These are phyloP conservation scores for Articulospora tetracladia DNA, from an alignment of 495 filamentous ascomycete genomes.

Conservation along the genomic window DNA sequence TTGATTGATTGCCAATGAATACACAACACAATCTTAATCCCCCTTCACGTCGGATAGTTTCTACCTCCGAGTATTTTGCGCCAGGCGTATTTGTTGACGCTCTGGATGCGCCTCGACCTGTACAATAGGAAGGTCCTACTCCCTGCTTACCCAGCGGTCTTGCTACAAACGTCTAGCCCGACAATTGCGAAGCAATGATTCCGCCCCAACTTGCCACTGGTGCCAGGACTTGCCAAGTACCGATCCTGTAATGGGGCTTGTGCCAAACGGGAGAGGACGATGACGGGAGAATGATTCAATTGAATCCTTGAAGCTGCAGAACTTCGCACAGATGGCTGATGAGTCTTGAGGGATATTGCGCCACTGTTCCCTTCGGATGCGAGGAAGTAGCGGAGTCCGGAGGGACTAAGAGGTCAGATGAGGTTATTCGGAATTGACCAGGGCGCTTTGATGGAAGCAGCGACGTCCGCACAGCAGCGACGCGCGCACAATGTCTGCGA, in stretches of 20 bases:
- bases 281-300: neutral
- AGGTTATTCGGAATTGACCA: neutral
- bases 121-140: neutral
- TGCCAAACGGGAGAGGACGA: neutral
- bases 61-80: neutral
- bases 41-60: neutral
- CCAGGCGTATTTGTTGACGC: neutral
- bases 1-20: conserved; percentile 12
- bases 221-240: neutral
- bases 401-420: neutral
- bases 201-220: neutral
- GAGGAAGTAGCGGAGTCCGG: neutral
- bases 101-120: neutral
- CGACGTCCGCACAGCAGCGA: neutral
- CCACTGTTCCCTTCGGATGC: neutral
- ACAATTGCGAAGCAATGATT: neutral
- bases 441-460: neutral
- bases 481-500: neutral
- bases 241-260: neutral
- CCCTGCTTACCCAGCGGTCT: neutral
- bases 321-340: neutral
- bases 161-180: too few relatives aligned
- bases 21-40: neutral
- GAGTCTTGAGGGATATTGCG: neutral
- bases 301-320: conserved; percentile 11